Evolutionary conservation across 176 grass and related monocot species (phyloP), one percentile per base, ranked within the genome.

Genomic region (Poa annua): DNA sequence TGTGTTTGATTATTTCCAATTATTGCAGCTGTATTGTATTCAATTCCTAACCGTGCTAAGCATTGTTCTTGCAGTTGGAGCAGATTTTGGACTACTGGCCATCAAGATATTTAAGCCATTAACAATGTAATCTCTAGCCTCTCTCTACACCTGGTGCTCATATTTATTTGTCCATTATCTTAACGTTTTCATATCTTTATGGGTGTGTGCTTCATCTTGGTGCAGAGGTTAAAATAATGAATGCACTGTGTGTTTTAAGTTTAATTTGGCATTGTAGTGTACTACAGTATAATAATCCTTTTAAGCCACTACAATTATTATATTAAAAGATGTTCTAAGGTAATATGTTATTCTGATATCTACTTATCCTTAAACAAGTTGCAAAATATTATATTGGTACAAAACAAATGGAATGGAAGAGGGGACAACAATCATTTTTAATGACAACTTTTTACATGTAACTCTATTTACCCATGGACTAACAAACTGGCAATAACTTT

Each of bases 91-190:
- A 86, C 66, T 83, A 74, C 80, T 51, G 74, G 14, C 33, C 79
- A 51, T 75, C 29, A 75, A 87, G 84, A 73, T 83, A 59, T 69
- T 21, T 75, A 39, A 80, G 65, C 85, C 42, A 87, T 87, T 53
- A 54, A 16, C 61, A 53, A 76, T 69, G 67, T 61, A 15, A 63
- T 84, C 61, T 62, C 69, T 52, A 62, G 59, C 39, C 10, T 80
- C 59, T 38, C 75, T 75, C 42, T 41, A 3, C 13, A 59, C 33
- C 9, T 86, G 21, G 54, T 24, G 5, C 14, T 45, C 41, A 49
- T 65, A 13, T 74, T 81, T 70, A 16, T 66, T 60, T 77, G 7
- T 24, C 22, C 39, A 79, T 86, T 60, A 60, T 52, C 22, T 33
- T 87, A 84, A 61, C 88, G 65, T 83, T 57, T 71, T 74, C 65